Base-by-base conservation (phyloP, 2,329 filamentous ascomycete genomes). In the Aspergillus texensis region DNA sequence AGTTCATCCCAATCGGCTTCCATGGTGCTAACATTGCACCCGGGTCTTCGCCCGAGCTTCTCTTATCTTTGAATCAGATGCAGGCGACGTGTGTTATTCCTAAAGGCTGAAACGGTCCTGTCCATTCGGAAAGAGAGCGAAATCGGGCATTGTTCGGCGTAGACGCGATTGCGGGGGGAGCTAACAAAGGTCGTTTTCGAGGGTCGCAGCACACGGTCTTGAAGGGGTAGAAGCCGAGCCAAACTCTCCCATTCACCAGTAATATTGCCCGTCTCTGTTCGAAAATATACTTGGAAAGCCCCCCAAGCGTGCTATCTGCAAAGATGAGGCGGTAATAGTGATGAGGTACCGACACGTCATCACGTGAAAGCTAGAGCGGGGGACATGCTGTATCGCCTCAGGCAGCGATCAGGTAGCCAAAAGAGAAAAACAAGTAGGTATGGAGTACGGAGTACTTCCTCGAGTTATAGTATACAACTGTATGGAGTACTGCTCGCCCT, bases 1-100 rank as follows among this genome's bases (percentile, higher is more conserved):
- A 96, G 88, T 90, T 96, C 76, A 74, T 79, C 75, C 77, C 79
- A 82, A 66, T 83, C 81, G 65, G 79, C 78, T 74, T 82, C 81
- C 81, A 83, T 83, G 64, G 64, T 70, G 66, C 67, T 67, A 62
- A 67, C 61, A 63, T 63, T 58, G 61, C 68, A 65, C 65, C 62
- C 54, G 66, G 65, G 63, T 61, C 32, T 26, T 58, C 12, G 36
- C 65, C 64, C 64, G 24, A 30, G n/a, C 21, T 12, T 34, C 21
- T 60, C 10, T 36, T 12, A 26, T 43, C 26, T 32, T 30, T 43
- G 16, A 19, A 24, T 28, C 34, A 19, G 41, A 28, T 24, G 12
- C 30, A 9, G 9, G 19, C 19, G 26, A 19, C 21, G 16, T 46
- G n/a, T 32, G 10, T 58, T 19, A 11, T 43, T 28, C 45, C 24